phyloP scores from a whole-genome alignment of 768 basidiomycete genomes.

The Phaeolepiota aurea region DNA sequence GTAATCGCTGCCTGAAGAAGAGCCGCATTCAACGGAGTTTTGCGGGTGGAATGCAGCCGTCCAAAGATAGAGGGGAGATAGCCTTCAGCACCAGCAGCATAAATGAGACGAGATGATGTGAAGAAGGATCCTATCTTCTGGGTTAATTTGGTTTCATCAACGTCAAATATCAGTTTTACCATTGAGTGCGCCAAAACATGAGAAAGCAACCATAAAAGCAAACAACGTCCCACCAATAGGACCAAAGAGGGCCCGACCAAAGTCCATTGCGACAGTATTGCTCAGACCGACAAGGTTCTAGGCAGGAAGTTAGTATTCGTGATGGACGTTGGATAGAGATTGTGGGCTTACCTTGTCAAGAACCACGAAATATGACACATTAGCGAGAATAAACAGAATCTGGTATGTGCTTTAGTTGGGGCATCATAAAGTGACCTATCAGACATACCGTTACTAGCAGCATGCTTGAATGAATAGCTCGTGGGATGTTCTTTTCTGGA shows the following conservation, averaged over 20 bases:
- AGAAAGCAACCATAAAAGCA: constrained; percentile 86
- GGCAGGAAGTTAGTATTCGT: no score
- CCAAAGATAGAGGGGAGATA: constrained; percentile 85
- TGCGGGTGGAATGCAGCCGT: constrained; percentile 59
- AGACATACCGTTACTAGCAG: constrained; percentile 58
- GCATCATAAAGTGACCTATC: neutral
- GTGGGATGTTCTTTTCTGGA: constrained; percentile 80
- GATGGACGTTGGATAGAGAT: constrained; percentile 1
- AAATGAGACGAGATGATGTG: constrained; percentile 79
- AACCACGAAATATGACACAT: constrained; percentile 88
- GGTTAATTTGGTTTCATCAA: constrained; percentile 6
- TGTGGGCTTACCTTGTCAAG: constrained; percentile 58
- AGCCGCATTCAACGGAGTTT: constrained; percentile 87
- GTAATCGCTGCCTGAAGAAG: constrained; percentile 71
- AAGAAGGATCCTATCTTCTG: constrained; percentile 49
- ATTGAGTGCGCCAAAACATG: constrained; percentile 93
- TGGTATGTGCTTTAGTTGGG: constrained; percentile 17
- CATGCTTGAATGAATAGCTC: constrained; percentile 91
- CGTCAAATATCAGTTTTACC: constrained; percentile 28
- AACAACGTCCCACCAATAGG: constrained; percentile 82
- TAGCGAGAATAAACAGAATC: constrained; percentile 74
- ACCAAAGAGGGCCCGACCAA: constrained; percentile 81
- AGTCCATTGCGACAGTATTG: constrained; percentile 88
- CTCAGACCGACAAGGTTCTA: constrained; percentile 63
- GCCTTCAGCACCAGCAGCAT: constrained; percentile 80